Base-by-base conservation (phyloP, 2,329 filamentous ascomycete species). In the Pleoardoris graminearum region DNA sequence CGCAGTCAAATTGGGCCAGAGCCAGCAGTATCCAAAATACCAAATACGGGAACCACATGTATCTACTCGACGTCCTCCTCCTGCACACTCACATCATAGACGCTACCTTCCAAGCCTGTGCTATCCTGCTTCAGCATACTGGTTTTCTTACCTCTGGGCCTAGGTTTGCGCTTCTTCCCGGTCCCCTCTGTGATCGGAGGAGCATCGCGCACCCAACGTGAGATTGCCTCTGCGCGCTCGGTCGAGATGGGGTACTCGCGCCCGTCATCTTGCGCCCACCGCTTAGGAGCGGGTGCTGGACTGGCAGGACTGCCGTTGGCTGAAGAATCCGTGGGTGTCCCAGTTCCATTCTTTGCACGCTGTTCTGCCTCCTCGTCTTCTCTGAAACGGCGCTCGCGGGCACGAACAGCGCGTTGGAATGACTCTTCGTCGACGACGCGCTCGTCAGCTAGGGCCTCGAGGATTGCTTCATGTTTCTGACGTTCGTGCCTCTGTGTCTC, bases 161-260 rank as follows among this genome's bases (percentile, higher is more conserved):
- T 65, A 10, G 63, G 59, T 39, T 63, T 63, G 56, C 62, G 67
- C 57, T 72, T 76, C 64, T 68, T 75, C 54, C 68, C 69, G 1
- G 51, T 52, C 1, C 62, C 61, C 27, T 74, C 74, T 39, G 74
- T 67, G 1, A 66, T 53, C 10, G 72, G 51, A n/a, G 77, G 78
- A 27, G 76, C 76, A 55, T 80, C 78, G 23, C 74, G 62, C 14
- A 93, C 82, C 89, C 90, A 94, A 36, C 82, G 75, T 0, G 85
- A 82, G 52, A 93, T 84, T 16, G 83, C 82, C 42, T 84, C 80
- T 0, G 89, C 88, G 19, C 89, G 80, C 57, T 89, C 86, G 1
- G 87, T 89, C 16, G 82, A 79, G 57, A 90, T 85, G 2, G 84
- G 83, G 67, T 88, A 89, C 58, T 90, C 87, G 62, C 83, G 84